These are phyloP conservation scores for Chytriomyces hyalinus DNA, from an alignment of 192 early-diverging fungal genomes.

Conservation along the genomic window DNA sequence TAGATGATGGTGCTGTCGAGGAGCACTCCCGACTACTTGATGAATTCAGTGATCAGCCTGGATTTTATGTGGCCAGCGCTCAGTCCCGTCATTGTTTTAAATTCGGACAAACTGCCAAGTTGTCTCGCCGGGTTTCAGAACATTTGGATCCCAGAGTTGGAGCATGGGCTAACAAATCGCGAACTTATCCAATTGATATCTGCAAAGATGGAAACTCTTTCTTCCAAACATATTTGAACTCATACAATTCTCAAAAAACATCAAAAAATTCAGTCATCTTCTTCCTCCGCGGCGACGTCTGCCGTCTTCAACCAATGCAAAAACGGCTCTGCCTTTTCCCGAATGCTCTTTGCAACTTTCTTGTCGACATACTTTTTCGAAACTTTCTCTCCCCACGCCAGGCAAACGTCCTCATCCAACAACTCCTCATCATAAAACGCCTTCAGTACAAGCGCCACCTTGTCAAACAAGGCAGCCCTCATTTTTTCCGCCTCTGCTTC, in stretches of 20 bases:
- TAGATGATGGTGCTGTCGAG: no score
- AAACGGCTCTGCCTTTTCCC: slow-evolving; percentile 86
- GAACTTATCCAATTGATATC: no score
- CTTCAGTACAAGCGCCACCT: slow-evolving; percentile 79
- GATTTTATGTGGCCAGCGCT: no score
- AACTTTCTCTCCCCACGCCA: slow-evolving; percentile 88
- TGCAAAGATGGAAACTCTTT: not conserved
- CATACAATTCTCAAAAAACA: not conserved
- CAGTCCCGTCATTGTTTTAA: no score
- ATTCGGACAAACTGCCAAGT: no score
- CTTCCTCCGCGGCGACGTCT: slow-evolving; percentile 72
- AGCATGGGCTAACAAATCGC: no score
- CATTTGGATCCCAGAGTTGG: no score
- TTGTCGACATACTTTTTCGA: slow-evolving; percentile 84
- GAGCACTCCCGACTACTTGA: no score
- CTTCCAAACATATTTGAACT: not conserved
- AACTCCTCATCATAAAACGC: slow-evolving; percentile 89
- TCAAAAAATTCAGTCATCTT: slow-evolving; percentile 33
- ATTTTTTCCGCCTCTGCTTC: not conserved
- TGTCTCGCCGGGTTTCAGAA: no score
- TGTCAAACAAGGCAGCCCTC: slow-evolving; percentile 59
- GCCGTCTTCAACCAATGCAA: slow-evolving; percentile 88
- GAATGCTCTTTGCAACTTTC: slow-evolving; percentile 79
- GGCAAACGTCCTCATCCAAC: slow-evolving; percentile 86
- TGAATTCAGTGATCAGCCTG: no score